A percentile compares a stretch with the other conserved stretches of the same genome.
These are phyloP conservation scores for Babesia gibsoni DNA, from an alignment of 169 alveolate genomes.

Conservation along the genomic window DNA sequence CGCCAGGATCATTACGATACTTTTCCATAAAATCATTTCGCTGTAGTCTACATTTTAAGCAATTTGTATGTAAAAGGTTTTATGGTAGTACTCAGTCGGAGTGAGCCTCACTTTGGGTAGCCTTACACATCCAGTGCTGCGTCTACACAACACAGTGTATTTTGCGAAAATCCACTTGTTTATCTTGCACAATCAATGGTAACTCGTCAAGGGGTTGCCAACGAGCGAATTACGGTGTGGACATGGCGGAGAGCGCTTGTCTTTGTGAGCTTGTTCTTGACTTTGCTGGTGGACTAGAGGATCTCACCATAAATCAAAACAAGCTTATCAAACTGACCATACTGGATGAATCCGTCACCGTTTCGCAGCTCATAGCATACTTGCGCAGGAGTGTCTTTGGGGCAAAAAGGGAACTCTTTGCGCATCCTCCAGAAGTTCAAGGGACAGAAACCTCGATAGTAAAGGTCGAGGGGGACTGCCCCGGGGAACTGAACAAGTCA, in stretches of 20 bases:
- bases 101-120: no score
- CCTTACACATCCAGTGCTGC: no score
- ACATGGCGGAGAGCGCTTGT: neutral
- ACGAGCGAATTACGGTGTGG: no score
- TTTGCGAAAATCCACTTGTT: no score
- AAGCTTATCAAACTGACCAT: slow-evolving; percentile 15
- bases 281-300: slow-evolving; percentile 55
- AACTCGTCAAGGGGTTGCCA: no score
- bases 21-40: no score
- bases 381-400: slow-evolving; percentile 65
- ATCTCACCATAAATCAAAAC: slow-evolving; percentile 40
- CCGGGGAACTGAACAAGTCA: slow-evolving; percentile 6
- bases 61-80: no score
- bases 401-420: slow-evolving; percentile 66
- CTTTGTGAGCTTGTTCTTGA: slow-evolving; percentile 33
- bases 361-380: slow-evolving; percentile 67
- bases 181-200: no score
- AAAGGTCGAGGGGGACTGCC: slow-evolving; percentile 53
- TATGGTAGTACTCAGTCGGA: no score
- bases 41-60: no score
- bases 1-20: no score
- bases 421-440: slow-evolving; percentile 43
- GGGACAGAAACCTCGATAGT: slow-evolving; percentile 25
- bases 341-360: slow-evolving; percentile 15
- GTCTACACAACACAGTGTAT: no score